Percentiles rank a stretch among this genome's conserved stretches.
phyloP scores from a whole-genome alignment of 2,329 filamentous ascomycete genomes.

The Aspergillus tamarii region DNA sequence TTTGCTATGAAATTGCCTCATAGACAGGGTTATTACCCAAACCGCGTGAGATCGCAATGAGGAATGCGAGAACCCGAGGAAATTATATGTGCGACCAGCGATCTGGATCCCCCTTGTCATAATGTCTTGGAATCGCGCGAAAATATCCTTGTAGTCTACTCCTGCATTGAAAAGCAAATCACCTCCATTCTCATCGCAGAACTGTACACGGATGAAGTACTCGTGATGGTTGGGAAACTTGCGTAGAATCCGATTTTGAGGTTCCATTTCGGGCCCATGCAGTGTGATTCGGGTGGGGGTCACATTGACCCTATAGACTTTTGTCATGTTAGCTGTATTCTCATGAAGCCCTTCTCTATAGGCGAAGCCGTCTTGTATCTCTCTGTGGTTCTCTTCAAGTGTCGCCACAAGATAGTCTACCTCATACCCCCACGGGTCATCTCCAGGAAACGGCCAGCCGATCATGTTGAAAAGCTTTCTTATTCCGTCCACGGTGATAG shows the following conservation, averaged over 20 bases:
- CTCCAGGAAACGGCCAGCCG: slow-evolving; percentile 57
- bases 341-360: slow-evolving; percentile 23
- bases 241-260: slow-evolving; percentile 34
- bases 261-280: slow-evolving; percentile 58
- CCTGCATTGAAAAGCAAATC: slow-evolving; percentile 24
- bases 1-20: too few relatives aligned
- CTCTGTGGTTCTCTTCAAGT: slow-evolving; percentile 47
- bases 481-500: slow-evolving; percentile 58
- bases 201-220: slow-evolving; percentile 30
- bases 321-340: slow-evolving; percentile 45
- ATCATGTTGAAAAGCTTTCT: slow-evolving; percentile 58
- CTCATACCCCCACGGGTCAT: slow-evolving; percentile 47
- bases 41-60: slow-evolving; percentile 72
- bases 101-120: slow-evolving; percentile 64
- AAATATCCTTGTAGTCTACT: slow-evolving; percentile 24
- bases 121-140: slow-evolving; percentile 61
- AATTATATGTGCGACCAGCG: slow-evolving; percentile 64
- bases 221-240: slow-evolving; percentile 29
- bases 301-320: slow-evolving; percentile 59
- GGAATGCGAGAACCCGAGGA: slow-evolving; percentile 79
- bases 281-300: slow-evolving; percentile 61
- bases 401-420: slow-evolving; percentile 44
- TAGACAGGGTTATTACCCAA: slow-evolving; percentile 52
- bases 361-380: slow-evolving; percentile 26
- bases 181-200: slow-evolving; percentile 31